phyloP scores from a whole-genome alignment of 148 eudicot species.

The Silene uniflora region DNA sequence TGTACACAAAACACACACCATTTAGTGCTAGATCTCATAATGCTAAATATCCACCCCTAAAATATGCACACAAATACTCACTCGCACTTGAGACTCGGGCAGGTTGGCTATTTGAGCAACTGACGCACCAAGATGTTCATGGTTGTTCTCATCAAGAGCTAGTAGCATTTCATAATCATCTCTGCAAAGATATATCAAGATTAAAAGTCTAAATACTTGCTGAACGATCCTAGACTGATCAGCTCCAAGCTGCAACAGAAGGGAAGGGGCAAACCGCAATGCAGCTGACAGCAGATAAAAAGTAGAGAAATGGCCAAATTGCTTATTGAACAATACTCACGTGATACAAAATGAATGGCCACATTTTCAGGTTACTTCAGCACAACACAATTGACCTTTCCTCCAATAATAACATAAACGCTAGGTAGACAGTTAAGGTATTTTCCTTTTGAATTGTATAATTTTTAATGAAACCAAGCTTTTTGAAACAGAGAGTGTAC shows the following conservation, averaged over 20 bases:
- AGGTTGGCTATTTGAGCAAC: constrained; percentile 49
- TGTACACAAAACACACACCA: constrained; percentile 29
- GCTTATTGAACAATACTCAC: not conserved
- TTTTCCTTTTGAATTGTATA: not conserved
- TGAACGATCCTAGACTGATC: not conserved
- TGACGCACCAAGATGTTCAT: constrained; percentile 74
- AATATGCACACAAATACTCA: constrained; percentile 23
- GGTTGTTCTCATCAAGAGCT: constrained; percentile 94
- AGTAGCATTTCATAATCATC: constrained; percentile 84
- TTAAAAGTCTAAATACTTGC: not conserved
- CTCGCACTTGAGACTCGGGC: constrained; percentile 77
- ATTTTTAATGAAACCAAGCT: not conserved
- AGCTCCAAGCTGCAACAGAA: constrained; percentile 4
- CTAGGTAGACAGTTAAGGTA: not conserved
- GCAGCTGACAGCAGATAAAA: not conserved
- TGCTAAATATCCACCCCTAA: constrained; percentile 10
- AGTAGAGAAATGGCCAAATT: not conserved
- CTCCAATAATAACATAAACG: not conserved
- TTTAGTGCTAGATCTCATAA: constrained; percentile 1
- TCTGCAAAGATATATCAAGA: constrained; percentile 35
- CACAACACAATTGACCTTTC: not conserved
- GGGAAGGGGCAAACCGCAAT: not conserved
- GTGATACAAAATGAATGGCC: not conserved
- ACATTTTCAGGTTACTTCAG: not conserved
- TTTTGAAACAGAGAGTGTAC: not conserved